phyloP scores from a whole-genome alignment of 2,329 filamentous ascomycete genomes.

The Colletotrichum filicis region DNA sequence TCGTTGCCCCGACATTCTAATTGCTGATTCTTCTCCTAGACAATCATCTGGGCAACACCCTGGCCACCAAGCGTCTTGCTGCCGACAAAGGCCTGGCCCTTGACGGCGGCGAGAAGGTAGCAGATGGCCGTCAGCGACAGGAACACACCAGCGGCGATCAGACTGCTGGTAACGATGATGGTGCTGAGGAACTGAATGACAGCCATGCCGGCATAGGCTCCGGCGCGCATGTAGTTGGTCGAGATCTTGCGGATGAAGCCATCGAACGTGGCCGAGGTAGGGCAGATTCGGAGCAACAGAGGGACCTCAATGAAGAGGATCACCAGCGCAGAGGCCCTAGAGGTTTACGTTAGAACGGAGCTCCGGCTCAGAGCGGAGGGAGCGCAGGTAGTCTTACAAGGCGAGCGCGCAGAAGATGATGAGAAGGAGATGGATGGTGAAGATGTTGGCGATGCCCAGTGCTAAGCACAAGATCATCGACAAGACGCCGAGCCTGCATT shows the following conservation, averaged over 20 bases:
- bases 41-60: conserved; percentile 97
- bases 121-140: conserved; percentile 81
- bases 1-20: not conserved
- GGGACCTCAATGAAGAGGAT: conserved; percentile 92
- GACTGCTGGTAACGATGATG: conserved; percentile 69
- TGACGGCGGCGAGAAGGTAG: conserved; percentile 83
- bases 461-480: conserved; percentile 79
- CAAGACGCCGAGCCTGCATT: conserved; percentile 72
- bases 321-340: conserved; percentile 76
- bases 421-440: conserved; percentile 60
- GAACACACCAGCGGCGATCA: conserved; percentile 89
- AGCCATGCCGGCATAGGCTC: conserved; percentile 84
- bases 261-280: conserved; percentile 91
- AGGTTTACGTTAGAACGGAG: conserved; percentile 4
- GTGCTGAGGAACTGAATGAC: conserved; percentile 87
- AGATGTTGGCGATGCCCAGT: conserved; percentile 75
- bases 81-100: conserved; percentile 86
- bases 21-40: conserved; percentile 60
- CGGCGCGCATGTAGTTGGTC: conserved; percentile 96
- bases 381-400: conserved; percentile 57
- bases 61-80: conserved; percentile 97
- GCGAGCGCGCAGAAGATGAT: conserved; percentile 65
- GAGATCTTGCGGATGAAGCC: conserved; percentile 89
- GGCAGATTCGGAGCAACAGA: conserved; percentile 95
- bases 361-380: not conserved